Conservation (phyloP, 352 stramenopile genomes). For the Phytophthora sp. region DNA sequence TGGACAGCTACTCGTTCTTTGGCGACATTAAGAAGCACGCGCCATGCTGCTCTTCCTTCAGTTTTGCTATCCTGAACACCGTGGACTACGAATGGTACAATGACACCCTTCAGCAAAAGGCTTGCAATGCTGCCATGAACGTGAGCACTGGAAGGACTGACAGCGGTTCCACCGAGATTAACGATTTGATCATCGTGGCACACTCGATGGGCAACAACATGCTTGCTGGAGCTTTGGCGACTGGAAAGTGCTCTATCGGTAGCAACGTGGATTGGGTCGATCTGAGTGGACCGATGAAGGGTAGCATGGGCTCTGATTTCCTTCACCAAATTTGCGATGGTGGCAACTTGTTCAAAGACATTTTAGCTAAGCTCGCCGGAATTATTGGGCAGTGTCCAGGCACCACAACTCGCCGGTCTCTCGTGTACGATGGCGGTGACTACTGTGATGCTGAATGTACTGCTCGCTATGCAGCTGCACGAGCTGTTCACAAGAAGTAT, state of each 20-base stretch:
- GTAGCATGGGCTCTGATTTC: slow-evolving; percentile 61
- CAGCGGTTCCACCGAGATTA: slow-evolving; percentile 45
- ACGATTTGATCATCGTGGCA: slow-evolving; percentile 56
- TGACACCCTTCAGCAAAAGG: slow-evolving; percentile 42
- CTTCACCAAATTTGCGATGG: slow-evolving; percentile 45
- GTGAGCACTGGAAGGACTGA: slow-evolving; percentile 27
- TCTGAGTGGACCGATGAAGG: slow-evolving; percentile 49
- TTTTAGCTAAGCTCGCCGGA: slow-evolving; percentile 26
- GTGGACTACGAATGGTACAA: slow-evolving; percentile 64
- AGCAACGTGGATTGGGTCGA: slow-evolving; percentile 43
- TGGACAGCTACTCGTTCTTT: slow-evolving; percentile 50
- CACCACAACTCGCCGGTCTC: slow-evolving; percentile 32
- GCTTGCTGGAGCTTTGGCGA: slow-evolving; percentile 49
- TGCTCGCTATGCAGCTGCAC: slow-evolving; percentile 40
- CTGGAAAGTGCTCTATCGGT: slow-evolving; percentile 48
- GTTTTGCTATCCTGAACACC: slow-evolving; percentile 56
- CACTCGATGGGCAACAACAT: slow-evolving; percentile 76
- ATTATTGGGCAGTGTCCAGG: slow-evolving; percentile 54
- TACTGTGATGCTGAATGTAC: slow-evolving; percentile 33
- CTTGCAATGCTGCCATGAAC: slow-evolving; percentile 42
- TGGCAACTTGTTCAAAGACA: slow-evolving; percentile 21
- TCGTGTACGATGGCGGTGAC: slow-evolving; percentile 48
- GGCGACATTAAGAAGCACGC: slow-evolving; percentile 53
- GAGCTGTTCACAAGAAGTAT: slow-evolving; percentile 36
- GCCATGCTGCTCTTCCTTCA: slow-evolving; percentile 60